A percentile compares a stretch with the other conserved stretches of the same genome.
Evolutionary conservation across 805 yeast genomes (phyloP).

Genomic region (Maudiozyma turicensis): DNA sequence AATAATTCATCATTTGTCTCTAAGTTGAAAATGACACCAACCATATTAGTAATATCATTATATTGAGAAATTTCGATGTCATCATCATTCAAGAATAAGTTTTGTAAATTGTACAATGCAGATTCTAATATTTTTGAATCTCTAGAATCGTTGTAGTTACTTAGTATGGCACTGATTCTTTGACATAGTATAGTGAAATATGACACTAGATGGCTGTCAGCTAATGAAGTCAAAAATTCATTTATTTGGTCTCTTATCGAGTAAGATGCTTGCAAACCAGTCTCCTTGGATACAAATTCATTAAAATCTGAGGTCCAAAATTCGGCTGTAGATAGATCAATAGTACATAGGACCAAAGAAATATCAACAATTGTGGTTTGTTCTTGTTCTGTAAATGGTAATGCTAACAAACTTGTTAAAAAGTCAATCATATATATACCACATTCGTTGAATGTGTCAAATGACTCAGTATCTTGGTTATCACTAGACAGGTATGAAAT

Average conservation of each 20-base stretch:
- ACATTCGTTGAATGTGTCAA: constrained; percentile 12
- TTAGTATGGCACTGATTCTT: background rate
- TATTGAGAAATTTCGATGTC: background rate
- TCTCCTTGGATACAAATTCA: constrained; percentile 58
- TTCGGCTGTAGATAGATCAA: constrained; percentile 37
- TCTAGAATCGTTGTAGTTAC: background rate
- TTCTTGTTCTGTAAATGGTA: constrained; percentile 6
- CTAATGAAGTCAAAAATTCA: constrained; percentile 46
- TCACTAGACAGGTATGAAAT: too few relatives aligned
- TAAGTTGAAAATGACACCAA: constrained; percentile 6
- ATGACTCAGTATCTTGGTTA: constrained; percentile 1
- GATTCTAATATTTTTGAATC: constrained; percentile 13
- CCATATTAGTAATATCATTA: background rate
- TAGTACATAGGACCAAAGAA: constrained; percentile 32
- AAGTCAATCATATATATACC: constrained; percentile 17
- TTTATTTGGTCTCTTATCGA: constrained; percentile 52
- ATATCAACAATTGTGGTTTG: constrained; percentile 15
- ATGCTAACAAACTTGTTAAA: constrained; percentile 10
- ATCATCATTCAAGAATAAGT: constrained; percentile 14
- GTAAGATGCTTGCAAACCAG: constrained; percentile 51
- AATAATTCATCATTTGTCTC: constrained; percentile 31
- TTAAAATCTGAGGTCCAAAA: constrained; percentile 56
- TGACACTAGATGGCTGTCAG: constrained; percentile 12
- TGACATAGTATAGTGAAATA: constrained; percentile 4
- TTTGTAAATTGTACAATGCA: constrained; percentile 16